Evolutionary conservation across 441 rosid genomes (phyloP).

Genomic region (Euphorbia schlechtendalii): DNA sequence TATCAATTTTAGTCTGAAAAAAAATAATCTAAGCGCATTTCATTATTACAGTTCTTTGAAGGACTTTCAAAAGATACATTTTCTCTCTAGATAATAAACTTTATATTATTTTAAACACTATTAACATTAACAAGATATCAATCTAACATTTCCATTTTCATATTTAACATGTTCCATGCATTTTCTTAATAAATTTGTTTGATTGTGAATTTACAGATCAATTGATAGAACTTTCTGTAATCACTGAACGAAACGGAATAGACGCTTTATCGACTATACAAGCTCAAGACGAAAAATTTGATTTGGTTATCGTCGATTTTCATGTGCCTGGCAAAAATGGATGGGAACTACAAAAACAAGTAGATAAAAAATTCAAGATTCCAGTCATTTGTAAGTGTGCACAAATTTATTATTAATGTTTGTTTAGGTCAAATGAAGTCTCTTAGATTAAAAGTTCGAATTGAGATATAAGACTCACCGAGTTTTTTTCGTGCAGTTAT

Average conservation of each 20-base stretch:
- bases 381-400: slow-evolving; percentile 44
- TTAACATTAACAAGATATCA: not conserved
- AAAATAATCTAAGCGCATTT: too few relatives aligned
- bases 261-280: slow-evolving; percentile 52
- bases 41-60: too few relatives aligned
- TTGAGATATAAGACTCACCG: not conserved
- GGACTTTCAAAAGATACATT: too few relatives aligned
- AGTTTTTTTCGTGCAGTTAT: slow-evolving; percentile 38
- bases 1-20: too few relatives aligned
- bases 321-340: slow-evolving; percentile 71
- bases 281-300: slow-evolving; percentile 20
- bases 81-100: not conserved
- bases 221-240: slow-evolving; percentile 20
- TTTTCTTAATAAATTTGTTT: not conserved
- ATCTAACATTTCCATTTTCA: not conserved
- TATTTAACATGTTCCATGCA: too few relatives aligned
- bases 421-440: not conserved
- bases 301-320: slow-evolving; percentile 60
- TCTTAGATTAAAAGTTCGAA: too few relatives aligned
- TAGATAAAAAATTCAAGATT: slow-evolving; percentile 40
- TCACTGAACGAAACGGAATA: slow-evolving; percentile 27
- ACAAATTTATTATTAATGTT: too few relatives aligned
- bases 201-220: slow-evolving; percentile 6
- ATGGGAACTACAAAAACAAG: slow-evolving; percentile 39
- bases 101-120: not conserved